Evolutionary conservation across 805 yeast genomes (phyloP).

Genomic region (Lachancea kluyveri): DNA sequence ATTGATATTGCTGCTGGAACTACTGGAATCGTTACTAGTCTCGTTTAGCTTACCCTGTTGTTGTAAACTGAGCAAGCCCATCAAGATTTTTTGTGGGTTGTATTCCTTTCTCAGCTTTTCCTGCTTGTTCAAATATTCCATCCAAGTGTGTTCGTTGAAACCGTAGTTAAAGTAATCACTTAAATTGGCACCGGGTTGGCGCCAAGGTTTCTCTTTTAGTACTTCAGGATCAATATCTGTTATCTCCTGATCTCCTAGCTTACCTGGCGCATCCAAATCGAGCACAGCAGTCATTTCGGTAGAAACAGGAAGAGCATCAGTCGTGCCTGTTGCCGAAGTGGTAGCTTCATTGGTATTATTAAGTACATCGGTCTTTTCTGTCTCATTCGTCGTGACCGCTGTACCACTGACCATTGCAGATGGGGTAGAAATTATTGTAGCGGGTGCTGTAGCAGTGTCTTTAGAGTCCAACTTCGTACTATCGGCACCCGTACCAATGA

Average conservation of each 20-base stretch:
- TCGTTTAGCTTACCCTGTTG: constrained; percentile 36
- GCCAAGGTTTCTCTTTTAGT: constrained; percentile 94
- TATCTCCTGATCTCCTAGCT: constrained; percentile 69
- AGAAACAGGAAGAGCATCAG: constrained; percentile 26
- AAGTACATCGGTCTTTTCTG: no score
- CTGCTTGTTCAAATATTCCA: constrained; percentile 82
- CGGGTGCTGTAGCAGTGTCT: constrained; percentile 15
- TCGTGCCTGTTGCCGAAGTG: constrained; percentile 20
- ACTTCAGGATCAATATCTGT: constrained; percentile 75
- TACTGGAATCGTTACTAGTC: constrained; percentile 28
- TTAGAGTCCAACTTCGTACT: constrained; percentile 22
- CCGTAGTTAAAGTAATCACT: constrained; percentile 96
- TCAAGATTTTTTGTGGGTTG: constrained; percentile 75
- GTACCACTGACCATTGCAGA: constrained; percentile 6
- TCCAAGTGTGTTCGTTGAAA: constrained; percentile 95
- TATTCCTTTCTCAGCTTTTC: constrained; percentile 74
- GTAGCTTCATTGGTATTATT: constrained; percentile 1
- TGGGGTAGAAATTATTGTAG: constrained; percentile 13
- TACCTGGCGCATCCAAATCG: constrained; percentile 30
- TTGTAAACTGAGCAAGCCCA: constrained; percentile 36
- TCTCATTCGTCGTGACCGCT: constrained; percentile 1
- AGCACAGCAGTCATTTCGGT: constrained; percentile 32
- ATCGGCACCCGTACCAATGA: constrained; percentile 47
- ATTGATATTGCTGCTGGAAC: constrained; percentile 10
- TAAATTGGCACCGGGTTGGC: constrained; percentile 93